phyloP scores from a whole-genome alignment of 2,329 filamentous ascomycete genomes.

The Neurospora sp. region DNA sequence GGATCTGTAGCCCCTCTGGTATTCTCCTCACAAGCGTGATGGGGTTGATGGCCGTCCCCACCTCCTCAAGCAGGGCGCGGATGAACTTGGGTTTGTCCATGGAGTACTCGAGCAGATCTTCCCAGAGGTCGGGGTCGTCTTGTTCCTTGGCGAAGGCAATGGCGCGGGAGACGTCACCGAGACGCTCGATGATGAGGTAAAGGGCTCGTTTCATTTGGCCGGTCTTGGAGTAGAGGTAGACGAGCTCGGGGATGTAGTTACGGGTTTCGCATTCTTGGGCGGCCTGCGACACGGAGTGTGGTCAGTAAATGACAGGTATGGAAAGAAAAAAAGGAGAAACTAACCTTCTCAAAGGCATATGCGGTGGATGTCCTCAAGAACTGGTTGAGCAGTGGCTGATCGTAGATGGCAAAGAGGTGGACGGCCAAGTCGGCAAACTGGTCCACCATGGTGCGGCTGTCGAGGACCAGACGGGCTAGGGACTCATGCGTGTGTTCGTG shows the following conservation, averaged over 20 bases:
- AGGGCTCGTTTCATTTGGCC: slow-evolving; percentile 87
- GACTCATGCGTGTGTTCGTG: slow-evolving; percentile 42
- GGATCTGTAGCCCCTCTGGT: slow-evolving; percentile 84
- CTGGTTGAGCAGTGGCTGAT: slow-evolving; percentile 71
- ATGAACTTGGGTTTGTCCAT: slow-evolving; percentile 98
- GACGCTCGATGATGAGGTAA: slow-evolving; percentile 85
- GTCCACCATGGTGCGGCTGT: slow-evolving; percentile 63
- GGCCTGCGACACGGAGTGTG: slow-evolving; percentile 31
- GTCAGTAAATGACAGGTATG: not conserved
- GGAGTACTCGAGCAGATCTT: slow-evolving; percentile 85
- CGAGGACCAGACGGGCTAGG: slow-evolving; percentile 45
- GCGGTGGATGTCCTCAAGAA: slow-evolving; percentile 77
- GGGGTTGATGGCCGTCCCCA: slow-evolving; percentile 86
- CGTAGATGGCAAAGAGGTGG: slow-evolving; percentile 75
- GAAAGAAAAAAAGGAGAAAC: too few relatives aligned
- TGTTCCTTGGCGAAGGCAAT: slow-evolving; percentile 93
- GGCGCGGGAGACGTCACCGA: slow-evolving; percentile 82
- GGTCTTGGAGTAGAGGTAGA: slow-evolving; percentile 90
- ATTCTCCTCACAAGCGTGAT: slow-evolving; percentile 85
- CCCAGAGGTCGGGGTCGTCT: slow-evolving; percentile 86
- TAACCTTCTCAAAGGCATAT: slow-evolving; percentile 68
- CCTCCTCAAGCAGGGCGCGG: slow-evolving; percentile 80
- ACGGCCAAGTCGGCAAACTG: slow-evolving; percentile 81
- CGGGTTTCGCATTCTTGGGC: slow-evolving; percentile 69
- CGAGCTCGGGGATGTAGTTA: slow-evolving; percentile 83